Conservation (phyloP, 164 flowering plant genomes). For the Hamamelis virginiana region DNA sequence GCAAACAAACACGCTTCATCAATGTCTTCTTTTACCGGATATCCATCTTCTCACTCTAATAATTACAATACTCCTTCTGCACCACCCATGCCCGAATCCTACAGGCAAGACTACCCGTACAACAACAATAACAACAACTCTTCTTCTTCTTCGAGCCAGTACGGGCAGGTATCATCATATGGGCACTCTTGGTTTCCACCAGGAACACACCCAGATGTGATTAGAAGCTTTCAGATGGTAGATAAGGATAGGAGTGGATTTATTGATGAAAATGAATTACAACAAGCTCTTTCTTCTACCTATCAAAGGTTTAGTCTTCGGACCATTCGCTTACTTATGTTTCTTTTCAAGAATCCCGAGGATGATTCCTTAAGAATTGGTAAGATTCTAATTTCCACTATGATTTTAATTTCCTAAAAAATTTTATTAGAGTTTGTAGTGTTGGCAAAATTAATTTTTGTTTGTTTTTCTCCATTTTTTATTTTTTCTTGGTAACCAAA, state of each 20-base stretch:
- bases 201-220: constrained; percentile 66
- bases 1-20: too few relatives aligned
- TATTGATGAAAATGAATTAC: constrained; percentile 70
- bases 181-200: constrained; percentile 43
- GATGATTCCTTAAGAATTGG: constrained; percentile 52
- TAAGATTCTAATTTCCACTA: constrained; percentile 16
- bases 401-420: not conserved
- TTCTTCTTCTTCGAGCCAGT: not conserved
- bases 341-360: constrained; percentile 54
- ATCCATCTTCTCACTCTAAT: constrained; percentile 12
- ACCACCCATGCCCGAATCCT: constrained; percentile 37
- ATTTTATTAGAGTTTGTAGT: not conserved
- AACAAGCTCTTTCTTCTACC: constrained; percentile 54
- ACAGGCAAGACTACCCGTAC: constrained; percentile 7
- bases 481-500: too few relatives aligned
- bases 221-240: constrained; percentile 67
- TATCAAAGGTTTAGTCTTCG: constrained; percentile 53
- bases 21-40: constrained; percentile 29
- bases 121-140: too few relatives aligned
- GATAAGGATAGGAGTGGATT: constrained; percentile 76
- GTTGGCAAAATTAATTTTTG: not conserved
- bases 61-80: constrained; percentile 41
- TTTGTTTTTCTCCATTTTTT: too few relatives aligned
- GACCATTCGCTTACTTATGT: constrained; percentile 69
- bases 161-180: constrained; percentile 18